A percentile compares a stretch with the other conserved stretches of the same genome.
Conservation (phyloP, 2,329 filamentous ascomycete genomes). For the Knufia fluminis region DNA sequence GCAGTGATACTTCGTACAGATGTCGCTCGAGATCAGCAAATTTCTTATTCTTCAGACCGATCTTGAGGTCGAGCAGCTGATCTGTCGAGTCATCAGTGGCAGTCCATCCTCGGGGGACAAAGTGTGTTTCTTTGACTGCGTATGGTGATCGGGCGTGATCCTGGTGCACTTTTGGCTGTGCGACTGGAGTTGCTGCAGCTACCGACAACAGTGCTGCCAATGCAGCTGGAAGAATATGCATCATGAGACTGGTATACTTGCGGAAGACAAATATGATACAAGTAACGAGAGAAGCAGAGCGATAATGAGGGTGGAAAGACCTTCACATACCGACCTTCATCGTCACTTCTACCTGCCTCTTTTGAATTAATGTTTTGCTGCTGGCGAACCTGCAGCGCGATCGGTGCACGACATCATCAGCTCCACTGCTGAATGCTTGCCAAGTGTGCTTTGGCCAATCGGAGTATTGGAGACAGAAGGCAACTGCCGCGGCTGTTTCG, state of each 20-base stretch:
- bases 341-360: too few species aligned
- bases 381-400: not conserved
- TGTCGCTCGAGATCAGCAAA: conserved; percentile 49
- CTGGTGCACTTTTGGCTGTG: conserved; percentile 9
- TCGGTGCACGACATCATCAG: not conserved
- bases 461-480: not conserved
- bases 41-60: conserved; percentile 50
- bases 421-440: not conserved
- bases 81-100: conserved; percentile 38
- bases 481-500: not conserved
- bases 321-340: too few species aligned
- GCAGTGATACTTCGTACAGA: conserved; percentile 47
- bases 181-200: not conserved
- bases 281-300: too few species aligned
- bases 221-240: conserved; percentile 4
- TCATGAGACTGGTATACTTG: not conserved
- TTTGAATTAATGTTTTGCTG: not conserved
- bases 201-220: conserved; percentile 5
- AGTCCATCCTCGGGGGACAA: conserved; percentile 44
- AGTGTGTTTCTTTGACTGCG: conserved; percentile 47
- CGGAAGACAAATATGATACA: too few species aligned
- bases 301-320: too few species aligned
- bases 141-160: conserved; percentile 33
- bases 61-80: conserved; percentile 46
- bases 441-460: not conserved